A percentile compares a stretch with the other conserved stretches of the same genome.
phyloP scores from a whole-genome alignment of 1,284 basidiomycete species.

The Neolentinus lepideus region DNA sequence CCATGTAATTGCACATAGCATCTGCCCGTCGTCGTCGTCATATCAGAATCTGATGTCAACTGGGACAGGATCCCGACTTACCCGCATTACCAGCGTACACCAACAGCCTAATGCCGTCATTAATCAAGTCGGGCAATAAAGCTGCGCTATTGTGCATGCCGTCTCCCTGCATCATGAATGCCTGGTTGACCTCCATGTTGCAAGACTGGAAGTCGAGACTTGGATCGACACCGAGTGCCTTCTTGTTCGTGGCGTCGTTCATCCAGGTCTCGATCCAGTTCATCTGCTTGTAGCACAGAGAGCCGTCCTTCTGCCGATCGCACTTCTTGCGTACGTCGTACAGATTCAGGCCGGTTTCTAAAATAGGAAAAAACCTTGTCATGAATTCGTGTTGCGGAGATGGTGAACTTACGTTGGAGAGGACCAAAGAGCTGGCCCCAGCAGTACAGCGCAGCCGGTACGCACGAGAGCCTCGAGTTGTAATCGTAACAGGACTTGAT shows the following conservation, averaged over 20 bases:
- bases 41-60: neutral
- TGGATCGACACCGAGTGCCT: constrained; percentile 66
- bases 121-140: constrained; percentile 69
- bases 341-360: constrained; percentile 61
- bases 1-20: constrained; percentile 77
- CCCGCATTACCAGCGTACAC: constrained; percentile 80
- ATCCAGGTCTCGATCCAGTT: constrained; percentile 76
- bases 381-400: neutral
- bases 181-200: constrained; percentile 60
- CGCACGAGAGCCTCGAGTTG: constrained; percentile 18
- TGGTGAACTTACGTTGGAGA: constrained; percentile 16
- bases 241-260: constrained; percentile 66
- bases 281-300: constrained; percentile 74
- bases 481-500: constrained; percentile 19
- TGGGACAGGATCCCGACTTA: constrained; percentile 7
- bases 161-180: constrained; percentile 70
- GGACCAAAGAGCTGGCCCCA: constrained; percentile 6
- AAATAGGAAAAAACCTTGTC: neutral
- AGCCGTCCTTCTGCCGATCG: constrained; percentile 59
- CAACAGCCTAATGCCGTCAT: constrained; percentile 69
- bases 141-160: constrained; percentile 71
- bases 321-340: constrained; percentile 85
- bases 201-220: constrained; percentile 48
- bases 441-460: constrained; percentile 9
- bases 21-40: constrained; percentile 31